phyloP scores from a whole-genome alignment of 148 eudicot genomes.

The Fagopyrum homotropicum region DNA sequence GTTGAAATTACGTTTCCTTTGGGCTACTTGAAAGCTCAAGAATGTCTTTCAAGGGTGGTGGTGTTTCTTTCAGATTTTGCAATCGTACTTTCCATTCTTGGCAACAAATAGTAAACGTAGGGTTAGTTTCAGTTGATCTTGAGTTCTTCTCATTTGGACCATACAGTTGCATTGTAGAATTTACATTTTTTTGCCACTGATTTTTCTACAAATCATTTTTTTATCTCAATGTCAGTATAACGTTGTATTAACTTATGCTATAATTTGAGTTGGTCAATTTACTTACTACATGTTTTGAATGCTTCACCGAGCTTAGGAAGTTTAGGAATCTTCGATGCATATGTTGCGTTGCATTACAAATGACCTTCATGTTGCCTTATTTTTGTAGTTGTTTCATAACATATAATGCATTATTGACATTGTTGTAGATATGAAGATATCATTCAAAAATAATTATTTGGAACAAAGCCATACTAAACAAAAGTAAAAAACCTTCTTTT shows the following conservation, averaged over 20 bases:
- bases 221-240: no score
- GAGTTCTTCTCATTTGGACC: conserved; percentile 12
- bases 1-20: neutral
- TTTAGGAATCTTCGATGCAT: no score
- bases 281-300: neutral
- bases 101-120: conserved; percentile 17
- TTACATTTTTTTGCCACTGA: neutral
- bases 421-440: no score
- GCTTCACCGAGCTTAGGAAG: no score
- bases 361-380: neutral
- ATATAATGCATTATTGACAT: no score
- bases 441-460: no score
- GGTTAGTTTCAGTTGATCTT: neutral
- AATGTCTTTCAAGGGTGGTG: neutral
- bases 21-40: neutral
- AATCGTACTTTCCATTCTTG: conserved; percentile 16
- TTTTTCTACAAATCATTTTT: no score
- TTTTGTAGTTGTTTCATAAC: neutral
- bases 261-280: neutral
- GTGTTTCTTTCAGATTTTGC: neutral
- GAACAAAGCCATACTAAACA: no score
- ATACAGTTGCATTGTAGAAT: conserved; percentile 13
- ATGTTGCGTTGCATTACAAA: neutral
- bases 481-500: no score
- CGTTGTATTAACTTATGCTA: no score